Evolutionary conservation across 495 filamentous ascomycete genomes (phyloP).

Genomic region (Chaetomium fimeti): DNA sequence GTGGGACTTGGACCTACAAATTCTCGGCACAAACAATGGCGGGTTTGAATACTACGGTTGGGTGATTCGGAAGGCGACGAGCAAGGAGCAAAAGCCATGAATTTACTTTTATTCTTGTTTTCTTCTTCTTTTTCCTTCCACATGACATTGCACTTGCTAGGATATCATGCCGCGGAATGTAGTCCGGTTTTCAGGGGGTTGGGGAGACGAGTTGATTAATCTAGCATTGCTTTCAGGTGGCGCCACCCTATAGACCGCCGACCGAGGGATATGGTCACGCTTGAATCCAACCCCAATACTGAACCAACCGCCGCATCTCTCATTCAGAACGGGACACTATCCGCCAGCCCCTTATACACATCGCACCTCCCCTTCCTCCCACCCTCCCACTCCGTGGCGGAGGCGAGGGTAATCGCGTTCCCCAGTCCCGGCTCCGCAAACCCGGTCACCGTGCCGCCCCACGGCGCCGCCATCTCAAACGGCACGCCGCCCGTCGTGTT

Average conservation of each 20-base stretch:
- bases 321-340: conserved; percentile 11
- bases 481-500: conserved; percentile 55
- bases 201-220: too few relatives aligned
- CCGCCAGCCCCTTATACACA: conserved; percentile 9
- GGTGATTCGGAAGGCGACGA: conserved; percentile 35
- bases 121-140: too few relatives aligned
- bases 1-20: conserved; percentile 47
- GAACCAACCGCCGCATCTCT: too few relatives aligned
- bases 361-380: conserved; percentile 12
- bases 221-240: too few relatives aligned
- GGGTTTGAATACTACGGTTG: conserved; percentile 55
- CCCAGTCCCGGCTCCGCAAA: conserved; percentile 42
- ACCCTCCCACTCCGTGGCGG: conserved; percentile 10
- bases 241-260: too few relatives aligned
- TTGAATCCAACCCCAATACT: too few relatives aligned
- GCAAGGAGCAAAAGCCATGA: too few relatives aligned
- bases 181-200: too few relatives aligned
- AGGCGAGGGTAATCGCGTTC: conserved; percentile 46
- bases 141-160: too few relatives aligned
- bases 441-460: conserved; percentile 38
- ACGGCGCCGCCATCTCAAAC: conserved; percentile 25
- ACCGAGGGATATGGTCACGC: too few relatives aligned
- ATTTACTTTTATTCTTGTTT: too few relatives aligned
- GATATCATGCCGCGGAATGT: too few relatives aligned
- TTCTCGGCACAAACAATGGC: conserved; percentile 38